Evolutionary conservation across 768 basidiomycete species (phyloP).

Genomic region (Cystobasidium onofrii): DNA sequence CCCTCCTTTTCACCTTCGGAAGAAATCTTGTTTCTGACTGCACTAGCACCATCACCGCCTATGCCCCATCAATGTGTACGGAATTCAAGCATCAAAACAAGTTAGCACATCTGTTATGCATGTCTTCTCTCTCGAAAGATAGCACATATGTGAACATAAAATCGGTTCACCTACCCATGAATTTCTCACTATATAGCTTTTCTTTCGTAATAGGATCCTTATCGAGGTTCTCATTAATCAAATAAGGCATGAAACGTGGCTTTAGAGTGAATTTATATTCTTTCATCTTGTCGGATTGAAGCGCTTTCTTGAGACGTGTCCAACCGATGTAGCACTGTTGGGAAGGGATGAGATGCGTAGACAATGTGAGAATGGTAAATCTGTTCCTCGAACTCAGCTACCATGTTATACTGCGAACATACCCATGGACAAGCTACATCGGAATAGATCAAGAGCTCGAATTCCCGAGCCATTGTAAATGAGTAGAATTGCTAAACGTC

Average conservation of each 20-base stretch:
- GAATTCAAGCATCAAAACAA: too few species aligned
- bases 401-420: neutral
- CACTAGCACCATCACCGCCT: slow-evolving; percentile 19
- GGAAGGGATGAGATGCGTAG: too few species aligned
- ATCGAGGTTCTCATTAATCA: slow-evolving; percentile 37
- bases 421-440: slow-evolving; percentile 37
- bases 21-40: slow-evolving; percentile 33
- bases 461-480: neutral
- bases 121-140: neutral
- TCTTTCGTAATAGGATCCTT: slow-evolving; percentile 8
- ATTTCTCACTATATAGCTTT: slow-evolving; percentile 22
- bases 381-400: too few species aligned
- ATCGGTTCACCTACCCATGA: slow-evolving; percentile 23
- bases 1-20: slow-evolving; percentile 24
- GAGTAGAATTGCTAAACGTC: too few species aligned
- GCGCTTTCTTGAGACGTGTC: slow-evolving; percentile 33
- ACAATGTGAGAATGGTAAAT: too few species aligned
- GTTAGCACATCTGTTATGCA: neutral
- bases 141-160: too few species aligned
- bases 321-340: slow-evolving; percentile 36
- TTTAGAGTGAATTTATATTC: slow-evolving; percentile 31
- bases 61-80: neutral
- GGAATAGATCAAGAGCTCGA: slow-evolving; percentile 22
- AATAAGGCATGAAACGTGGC: slow-evolving; percentile 36
- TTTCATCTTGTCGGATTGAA: slow-evolving; percentile 28